Conservation (phyloP, 1,139 yeast genomes). For the Saccharomyces hybrid region DNA sequence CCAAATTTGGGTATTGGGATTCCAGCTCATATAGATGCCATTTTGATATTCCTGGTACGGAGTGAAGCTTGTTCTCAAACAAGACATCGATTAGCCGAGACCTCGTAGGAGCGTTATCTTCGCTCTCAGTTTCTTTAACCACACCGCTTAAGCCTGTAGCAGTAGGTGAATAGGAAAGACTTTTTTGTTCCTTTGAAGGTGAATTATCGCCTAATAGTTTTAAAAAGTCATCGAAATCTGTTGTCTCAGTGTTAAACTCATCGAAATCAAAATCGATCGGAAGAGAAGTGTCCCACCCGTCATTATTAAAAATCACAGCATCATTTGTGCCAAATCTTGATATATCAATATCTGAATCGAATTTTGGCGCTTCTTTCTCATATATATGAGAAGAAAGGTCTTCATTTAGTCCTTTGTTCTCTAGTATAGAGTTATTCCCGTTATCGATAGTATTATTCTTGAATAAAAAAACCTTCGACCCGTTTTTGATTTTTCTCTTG, state of each 20-base stretch:
- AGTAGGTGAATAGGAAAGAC: not conserved
- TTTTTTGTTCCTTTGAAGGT: not conserved
- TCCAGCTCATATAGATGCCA: not conserved
- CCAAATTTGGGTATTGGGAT: conserved; percentile 1
- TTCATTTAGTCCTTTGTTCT: not conserved
- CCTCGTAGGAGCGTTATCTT: not conserved
- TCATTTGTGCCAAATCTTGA: not conserved
- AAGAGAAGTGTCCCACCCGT: not conserved
- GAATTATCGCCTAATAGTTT: not conserved
- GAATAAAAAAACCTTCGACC: not conserved
- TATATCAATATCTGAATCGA: not conserved
- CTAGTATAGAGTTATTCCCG: not conserved
- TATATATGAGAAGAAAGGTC: not conserved
- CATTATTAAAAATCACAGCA: not conserved
- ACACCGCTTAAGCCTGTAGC: not conserved
- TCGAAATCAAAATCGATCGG: not conserved
- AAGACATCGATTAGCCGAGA: not conserved
- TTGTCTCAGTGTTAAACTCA: not conserved
- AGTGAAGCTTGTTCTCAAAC: not conserved
- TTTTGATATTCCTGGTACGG: not conserved
- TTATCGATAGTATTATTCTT: not conserved
- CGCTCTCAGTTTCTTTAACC: not conserved
- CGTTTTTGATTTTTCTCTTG: not conserved
- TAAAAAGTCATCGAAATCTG: not conserved
- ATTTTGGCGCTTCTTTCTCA: not conserved